Conservation (phyloP, 129 eudicot genomes). For the Tagetes patula region DNA sequence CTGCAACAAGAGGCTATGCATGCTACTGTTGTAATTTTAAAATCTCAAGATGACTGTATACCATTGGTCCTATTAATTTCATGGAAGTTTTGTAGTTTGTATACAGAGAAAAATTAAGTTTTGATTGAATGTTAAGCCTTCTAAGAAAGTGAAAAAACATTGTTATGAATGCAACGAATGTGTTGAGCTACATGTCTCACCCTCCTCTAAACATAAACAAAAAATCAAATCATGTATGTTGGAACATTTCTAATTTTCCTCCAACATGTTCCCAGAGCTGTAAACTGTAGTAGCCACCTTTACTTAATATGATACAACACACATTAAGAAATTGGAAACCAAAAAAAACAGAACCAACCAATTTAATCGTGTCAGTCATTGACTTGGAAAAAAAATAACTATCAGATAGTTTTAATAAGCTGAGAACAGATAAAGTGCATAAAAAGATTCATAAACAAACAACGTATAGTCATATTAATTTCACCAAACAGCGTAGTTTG, state of each 20-base stretch:
- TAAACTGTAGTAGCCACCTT: background rate
- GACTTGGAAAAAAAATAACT: no score
- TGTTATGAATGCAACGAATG: slow-evolving; percentile 26
- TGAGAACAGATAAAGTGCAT: no score
- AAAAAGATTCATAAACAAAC: no score
- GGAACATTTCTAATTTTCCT: background rate
- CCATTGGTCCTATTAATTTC: background rate
- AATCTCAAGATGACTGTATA: slow-evolving; percentile 11
- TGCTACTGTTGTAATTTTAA: background rate
- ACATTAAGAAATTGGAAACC: no score
- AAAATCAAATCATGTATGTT: slow-evolving; percentile 3
- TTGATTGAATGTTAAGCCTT: slow-evolving; percentile 41
- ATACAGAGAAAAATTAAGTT: slow-evolving; percentile 3
- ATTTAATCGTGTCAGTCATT: no score
- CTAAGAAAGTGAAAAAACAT: slow-evolving; percentile 50
- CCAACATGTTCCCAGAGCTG: background rate
- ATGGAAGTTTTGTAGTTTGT: slow-evolving; percentile 21
- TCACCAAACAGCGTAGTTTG: no score
- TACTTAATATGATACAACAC: no score
- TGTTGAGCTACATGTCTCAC: slow-evolving; percentile 59
- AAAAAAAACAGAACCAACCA: no score
- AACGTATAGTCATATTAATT: no score
- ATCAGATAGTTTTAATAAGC: no score
- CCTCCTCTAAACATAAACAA: slow-evolving; percentile 41
- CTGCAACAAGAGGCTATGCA: slow-evolving; percentile 1